Evolutionary conservation across 768 basidiomycete species (phyloP), one percentile per base, ranked within the genome.

Genomic region (Leccinum aurantiacum): DNA sequence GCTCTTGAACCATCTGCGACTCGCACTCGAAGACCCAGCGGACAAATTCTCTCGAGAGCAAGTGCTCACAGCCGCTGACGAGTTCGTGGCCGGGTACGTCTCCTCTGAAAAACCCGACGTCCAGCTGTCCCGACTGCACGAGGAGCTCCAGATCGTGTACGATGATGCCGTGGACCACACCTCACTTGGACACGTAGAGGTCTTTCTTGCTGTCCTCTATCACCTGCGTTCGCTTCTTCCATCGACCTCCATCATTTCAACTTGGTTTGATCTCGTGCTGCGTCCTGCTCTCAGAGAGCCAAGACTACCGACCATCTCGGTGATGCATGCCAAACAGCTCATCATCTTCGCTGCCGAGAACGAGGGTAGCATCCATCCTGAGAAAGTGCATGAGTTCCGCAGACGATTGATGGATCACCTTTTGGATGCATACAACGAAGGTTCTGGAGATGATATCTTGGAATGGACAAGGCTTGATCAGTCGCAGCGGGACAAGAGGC

Each of bases 261-360:
- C 79, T 27, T 93, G 92, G 92, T 93, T 91, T 71, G 90, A 93
- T 70, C 80, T 89, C 35, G 79, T 90, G 27, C 78, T 93, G 3
- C 86, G 91, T 35, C 88, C 89, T 25, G 88, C 90, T 29, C 78
- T 93, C 56, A 86, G 89, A 52, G 87, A 91, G 69, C 86, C 90
- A 38, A 85, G 80, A 63, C 76, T 93, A 19, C 78, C 89, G 3
- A 82, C 80, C 0, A 64, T 75, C 24, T 80, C 87, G 6, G 78
- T 85, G 19, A 79, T 81, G 53, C 78, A 88, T 67, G 91, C 90
- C 29, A 90, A 88, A 72, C 87, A 89, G 38, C 80, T 93, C 24
- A 80, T 92, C 63, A 73, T 89, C 25, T 78, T 79, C 38, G 88
- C 88, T 10, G 75, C 91, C 10, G 77, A 81, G 66, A 71, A 75